Conservation (phyloP, 768 basidiomycete species). For the Cystobasidium onofrii region DNA sequence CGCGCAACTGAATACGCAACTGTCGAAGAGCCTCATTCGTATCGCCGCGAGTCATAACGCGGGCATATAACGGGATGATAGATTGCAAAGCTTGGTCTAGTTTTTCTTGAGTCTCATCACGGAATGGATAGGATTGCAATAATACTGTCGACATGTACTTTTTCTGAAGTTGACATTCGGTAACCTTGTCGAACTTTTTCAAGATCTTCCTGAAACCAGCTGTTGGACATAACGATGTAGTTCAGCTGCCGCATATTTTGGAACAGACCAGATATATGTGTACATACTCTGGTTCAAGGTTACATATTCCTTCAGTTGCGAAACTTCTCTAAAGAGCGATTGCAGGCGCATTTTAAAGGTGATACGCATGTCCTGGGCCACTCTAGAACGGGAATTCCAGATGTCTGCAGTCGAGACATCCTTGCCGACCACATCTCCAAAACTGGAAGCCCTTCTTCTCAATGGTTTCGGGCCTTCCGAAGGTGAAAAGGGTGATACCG, state of each 20-base stretch:
- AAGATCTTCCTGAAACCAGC: background rate
- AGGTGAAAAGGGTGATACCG: background rate
- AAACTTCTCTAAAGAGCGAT: constrained; percentile 57
- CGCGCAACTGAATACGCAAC: constrained; percentile 56
- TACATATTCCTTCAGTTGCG: constrained; percentile 65
- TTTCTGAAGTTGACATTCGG: constrained; percentile 54
- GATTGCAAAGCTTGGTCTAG: constrained; percentile 55
- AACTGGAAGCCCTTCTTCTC: constrained; percentile 15
- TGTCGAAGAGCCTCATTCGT: constrained; percentile 62
- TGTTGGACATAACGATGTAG: background rate
- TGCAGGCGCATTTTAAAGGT: constrained; percentile 85
- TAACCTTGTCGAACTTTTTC: constrained; percentile 84
- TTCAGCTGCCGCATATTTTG: constrained; percentile 83
- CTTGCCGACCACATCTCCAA: constrained; percentile 23
- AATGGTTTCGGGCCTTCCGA: background rate
- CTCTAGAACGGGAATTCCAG: constrained; percentile 62
- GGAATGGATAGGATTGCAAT: constrained; percentile 59
- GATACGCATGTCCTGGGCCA: constrained; percentile 71
- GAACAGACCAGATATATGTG: constrained; percentile 58
- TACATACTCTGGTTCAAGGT: constrained; percentile 79
- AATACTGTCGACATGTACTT: constrained; percentile 35
- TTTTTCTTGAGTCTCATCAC: constrained; percentile 55
- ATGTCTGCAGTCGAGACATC: constrained; percentile 33
- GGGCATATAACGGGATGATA: constrained; percentile 68
- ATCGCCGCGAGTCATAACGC: constrained; percentile 74